These are phyloP conservation scores for Yarrowia galli DNA, from an alignment of 1,139 yeast species.

Conservation along the genomic window DNA sequence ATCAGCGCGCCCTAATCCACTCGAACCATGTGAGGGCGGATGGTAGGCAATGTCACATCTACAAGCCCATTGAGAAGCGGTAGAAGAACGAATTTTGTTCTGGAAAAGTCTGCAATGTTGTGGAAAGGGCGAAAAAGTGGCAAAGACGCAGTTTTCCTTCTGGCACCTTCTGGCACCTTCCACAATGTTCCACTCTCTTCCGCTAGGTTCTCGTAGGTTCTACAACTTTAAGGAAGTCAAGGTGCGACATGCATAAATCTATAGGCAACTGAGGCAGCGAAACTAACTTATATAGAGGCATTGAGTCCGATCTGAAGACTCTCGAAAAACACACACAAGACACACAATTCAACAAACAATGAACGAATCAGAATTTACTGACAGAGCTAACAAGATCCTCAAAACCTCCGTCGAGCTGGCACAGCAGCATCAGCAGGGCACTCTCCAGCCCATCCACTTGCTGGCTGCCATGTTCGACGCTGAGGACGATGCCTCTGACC, in stretches of 20 bases:
- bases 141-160: background rate
- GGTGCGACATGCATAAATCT: slow-evolving; percentile 19
- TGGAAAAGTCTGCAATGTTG: background rate
- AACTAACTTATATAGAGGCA: slow-evolving; percentile 11
- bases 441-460: slow-evolving; percentile 83
- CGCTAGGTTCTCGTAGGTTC: slow-evolving; percentile 12
- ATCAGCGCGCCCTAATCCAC: slow-evolving; percentile 24
- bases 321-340: background rate
- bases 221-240: background rate
- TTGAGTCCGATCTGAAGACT: slow-evolving; percentile 3
- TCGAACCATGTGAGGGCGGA: slow-evolving; percentile 27
- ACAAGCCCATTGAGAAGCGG: background rate
- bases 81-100: background rate
- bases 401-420: slow-evolving; percentile 84
- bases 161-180: too few species aligned
- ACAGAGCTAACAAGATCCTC: slow-evolving; percentile 84
- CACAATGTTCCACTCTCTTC: slow-evolving; percentile 1
- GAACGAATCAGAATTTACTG: slow-evolving; percentile 64
- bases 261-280: slow-evolving; percentile 10
- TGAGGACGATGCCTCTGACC: slow-evolving; percentile 69
- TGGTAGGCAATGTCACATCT: too few species aligned
- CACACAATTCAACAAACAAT: slow-evolving; percentile 7
- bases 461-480: slow-evolving; percentile 91
- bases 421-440: slow-evolving; percentile 81
- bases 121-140: background rate